A percentile compares a stretch with the other conserved stretches of the same genome.
These are phyloP conservation scores for Mucuna pruriens DNA, from an alignment of 306 rosid species.

Conservation along the genomic window DNA sequence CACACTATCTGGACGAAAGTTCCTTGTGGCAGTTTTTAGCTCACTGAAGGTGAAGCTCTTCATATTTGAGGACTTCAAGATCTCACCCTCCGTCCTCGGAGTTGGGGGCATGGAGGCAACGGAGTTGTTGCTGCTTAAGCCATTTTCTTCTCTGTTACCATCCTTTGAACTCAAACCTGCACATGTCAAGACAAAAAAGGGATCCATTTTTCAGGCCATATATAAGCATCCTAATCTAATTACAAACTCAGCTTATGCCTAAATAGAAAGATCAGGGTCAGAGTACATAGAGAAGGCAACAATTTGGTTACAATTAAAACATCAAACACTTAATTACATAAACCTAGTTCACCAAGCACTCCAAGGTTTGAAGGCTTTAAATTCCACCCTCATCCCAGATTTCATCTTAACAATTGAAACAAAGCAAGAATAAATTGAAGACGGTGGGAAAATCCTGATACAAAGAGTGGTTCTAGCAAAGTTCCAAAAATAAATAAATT, in stretches of 20 bases:
- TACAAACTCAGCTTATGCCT: constrained; percentile 26
- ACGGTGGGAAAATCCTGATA: background rate
- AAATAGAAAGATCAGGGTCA: background rate
- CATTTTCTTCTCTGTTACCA: constrained; percentile 44
- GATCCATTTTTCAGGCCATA: constrained; percentile 28
- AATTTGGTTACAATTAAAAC: too few species aligned
- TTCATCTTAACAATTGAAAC: constrained; percentile 29
- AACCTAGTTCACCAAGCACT: background rate
- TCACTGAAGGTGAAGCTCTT: constrained; percentile 74
- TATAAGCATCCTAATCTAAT: constrained; percentile 15
- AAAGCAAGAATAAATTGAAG: constrained; percentile 31
- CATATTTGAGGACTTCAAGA: constrained; percentile 79
- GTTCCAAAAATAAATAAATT: constrained; percentile 6
- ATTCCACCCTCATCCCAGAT: background rate
- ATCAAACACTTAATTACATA: constrained; percentile 18
- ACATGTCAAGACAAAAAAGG: constrained; percentile 20
- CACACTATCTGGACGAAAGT: constrained; percentile 97
- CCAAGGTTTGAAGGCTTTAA: constrained; percentile 13
- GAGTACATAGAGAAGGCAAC: background rate
- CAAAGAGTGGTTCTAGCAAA: background rate
- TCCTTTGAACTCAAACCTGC: constrained; percentile 58
- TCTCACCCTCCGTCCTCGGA: constrained; percentile 93
- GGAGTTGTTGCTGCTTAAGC: constrained; percentile 58
- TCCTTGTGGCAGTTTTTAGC: constrained; percentile 85
- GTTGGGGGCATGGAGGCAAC: constrained; percentile 63